Base-by-base conservation (phyloP, 805 yeast genomes). In the Zygosaccharomyces bailii region DNA sequence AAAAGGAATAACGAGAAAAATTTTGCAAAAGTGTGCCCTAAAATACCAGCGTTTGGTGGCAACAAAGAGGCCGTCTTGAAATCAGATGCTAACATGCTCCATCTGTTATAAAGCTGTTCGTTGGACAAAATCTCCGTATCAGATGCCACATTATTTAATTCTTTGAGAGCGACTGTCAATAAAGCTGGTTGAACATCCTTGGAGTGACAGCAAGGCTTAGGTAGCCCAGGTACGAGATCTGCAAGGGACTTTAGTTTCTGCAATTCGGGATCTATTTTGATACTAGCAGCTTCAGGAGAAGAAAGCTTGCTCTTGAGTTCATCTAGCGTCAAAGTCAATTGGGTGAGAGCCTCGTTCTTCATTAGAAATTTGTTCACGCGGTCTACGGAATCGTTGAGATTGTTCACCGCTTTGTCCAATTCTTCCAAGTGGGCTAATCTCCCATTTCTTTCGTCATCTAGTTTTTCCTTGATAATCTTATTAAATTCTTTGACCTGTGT, bases 21-120 rank as follows among this genome's bases (percentile, higher is more conserved):
- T 53, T 75, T 73, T 13, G 98, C 90, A 5, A 95, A 76, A 34
- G 89, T 65, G 66, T 93, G 96, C 23, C 96, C 98, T 56, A 91
- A 77, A 43, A 93, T 76, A 60, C 99, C 99, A 19, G 99, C 96
- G 60, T 91, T 86, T 55, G 95, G 95, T 44, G 98, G 97, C 50
- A 90, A 77, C 55, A 93, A 70, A 4, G 96, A 81, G 5, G 95
- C 90, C 23, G 88, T 79, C 66, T 96, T 82, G 61, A 93, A 78
- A 68, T 91, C 96, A 11, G 95, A 93, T 17, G 76, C 82, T 48
- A 93, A 74, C 43, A 82, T 70, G 52, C 80, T 78, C 86, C 96
- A 87, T 58, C 95, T 80, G 32, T 85, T 73, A 49, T 84, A 75
- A 36, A 89, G 73, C 68, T 89, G 96, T 20, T 88, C 76, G 51